Percentiles rank a stretch among this genome's conserved stretches.
These are phyloP conservation scores for Typha latifolia DNA, from an alignment of 176 grass and related monocot species.

Conservation along the genomic window DNA sequence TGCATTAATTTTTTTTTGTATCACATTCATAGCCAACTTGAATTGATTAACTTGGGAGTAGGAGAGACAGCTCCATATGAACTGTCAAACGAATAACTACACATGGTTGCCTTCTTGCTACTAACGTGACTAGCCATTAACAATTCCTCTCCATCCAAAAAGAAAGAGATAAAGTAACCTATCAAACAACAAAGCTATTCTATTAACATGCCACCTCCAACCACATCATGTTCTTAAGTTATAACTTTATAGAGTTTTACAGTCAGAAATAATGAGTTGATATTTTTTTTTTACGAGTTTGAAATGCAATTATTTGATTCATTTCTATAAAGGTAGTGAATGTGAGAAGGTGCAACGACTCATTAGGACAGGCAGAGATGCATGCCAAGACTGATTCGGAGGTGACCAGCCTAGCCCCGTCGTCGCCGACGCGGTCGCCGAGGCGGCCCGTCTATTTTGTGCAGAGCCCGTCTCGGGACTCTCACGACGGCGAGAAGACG, in stretches of 20 bases:
- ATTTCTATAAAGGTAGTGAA: neutral
- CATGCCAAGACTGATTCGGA: conserved; percentile 95
- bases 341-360: neutral
- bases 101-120: neutral
- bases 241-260: no score
- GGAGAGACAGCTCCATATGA: conserved; percentile 9
- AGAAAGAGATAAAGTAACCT: no score
- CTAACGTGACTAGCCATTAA: neutral
- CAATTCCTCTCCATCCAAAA: neutral
- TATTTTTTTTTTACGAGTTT: no score
- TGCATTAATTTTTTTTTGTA: no score
- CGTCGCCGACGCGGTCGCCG: conserved; percentile 56
- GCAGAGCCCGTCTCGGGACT: conserved; percentile 86
- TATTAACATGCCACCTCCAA: no score
- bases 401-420: conserved; percentile 73
- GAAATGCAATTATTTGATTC: no score
- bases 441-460: conserved; percentile 61
- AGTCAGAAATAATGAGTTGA: no score
- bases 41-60: neutral
- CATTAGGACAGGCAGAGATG: conserved; percentile 19
- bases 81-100: conserved; percentile 31
- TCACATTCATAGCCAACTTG: no score
- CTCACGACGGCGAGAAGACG: conserved; percentile 84
- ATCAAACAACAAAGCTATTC: no score
- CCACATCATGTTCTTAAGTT: no score